Evolutionary conservation across 352 stramenopile species (phyloP).

Genomic region (Phytopythium mirpurense): DNA sequence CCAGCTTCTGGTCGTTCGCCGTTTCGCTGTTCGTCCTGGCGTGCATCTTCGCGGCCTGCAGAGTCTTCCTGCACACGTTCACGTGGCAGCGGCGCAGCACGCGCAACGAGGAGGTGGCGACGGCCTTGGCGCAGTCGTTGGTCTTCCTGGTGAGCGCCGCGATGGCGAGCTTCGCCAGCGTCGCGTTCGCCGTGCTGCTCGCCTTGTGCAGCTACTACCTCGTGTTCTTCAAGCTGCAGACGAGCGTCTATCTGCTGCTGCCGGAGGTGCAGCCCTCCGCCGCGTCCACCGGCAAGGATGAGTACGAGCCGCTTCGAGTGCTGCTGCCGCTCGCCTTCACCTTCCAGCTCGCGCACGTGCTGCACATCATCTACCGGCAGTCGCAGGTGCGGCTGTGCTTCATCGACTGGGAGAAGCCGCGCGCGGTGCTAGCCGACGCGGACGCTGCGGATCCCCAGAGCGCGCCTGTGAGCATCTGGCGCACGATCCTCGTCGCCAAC

Average conservation of each 20-base stretch:
- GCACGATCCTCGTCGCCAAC: constrained; percentile 93
- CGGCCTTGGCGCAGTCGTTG: constrained; percentile 45
- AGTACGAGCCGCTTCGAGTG: constrained; percentile 87
- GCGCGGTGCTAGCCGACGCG: constrained; percentile 52
- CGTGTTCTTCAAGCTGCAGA: constrained; percentile 94
- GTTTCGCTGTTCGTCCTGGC: constrained; percentile 66
- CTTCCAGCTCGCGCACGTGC: constrained; percentile 74
- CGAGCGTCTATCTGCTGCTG: constrained; percentile 83
- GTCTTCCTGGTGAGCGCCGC: constrained; percentile 28
- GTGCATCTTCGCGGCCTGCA: constrained; percentile 43
- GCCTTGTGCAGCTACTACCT: constrained; percentile 86
- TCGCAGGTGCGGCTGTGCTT: constrained; percentile 86
- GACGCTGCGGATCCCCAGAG: constrained; percentile 39
- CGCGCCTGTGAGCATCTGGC: constrained; percentile 87
- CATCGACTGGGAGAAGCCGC: constrained; percentile 92
- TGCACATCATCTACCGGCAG: constrained; percentile 75
- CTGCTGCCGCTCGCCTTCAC: constrained; percentile 78
- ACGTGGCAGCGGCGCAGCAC: constrained; percentile 85
- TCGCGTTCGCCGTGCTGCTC: constrained; percentile 61
- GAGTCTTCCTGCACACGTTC: constrained; percentile 73
- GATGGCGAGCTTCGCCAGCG: constrained; percentile 35
- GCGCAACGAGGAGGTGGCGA: constrained; percentile 53
- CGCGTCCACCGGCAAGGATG: constrained; percentile 46
- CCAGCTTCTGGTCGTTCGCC: constrained; percentile 71
- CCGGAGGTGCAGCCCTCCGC: constrained; percentile 55